Evolutionary conservation across 2,329 filamentous ascomycete genomes (phyloP).

Genomic region (Aureobasidium sp.): DNA sequence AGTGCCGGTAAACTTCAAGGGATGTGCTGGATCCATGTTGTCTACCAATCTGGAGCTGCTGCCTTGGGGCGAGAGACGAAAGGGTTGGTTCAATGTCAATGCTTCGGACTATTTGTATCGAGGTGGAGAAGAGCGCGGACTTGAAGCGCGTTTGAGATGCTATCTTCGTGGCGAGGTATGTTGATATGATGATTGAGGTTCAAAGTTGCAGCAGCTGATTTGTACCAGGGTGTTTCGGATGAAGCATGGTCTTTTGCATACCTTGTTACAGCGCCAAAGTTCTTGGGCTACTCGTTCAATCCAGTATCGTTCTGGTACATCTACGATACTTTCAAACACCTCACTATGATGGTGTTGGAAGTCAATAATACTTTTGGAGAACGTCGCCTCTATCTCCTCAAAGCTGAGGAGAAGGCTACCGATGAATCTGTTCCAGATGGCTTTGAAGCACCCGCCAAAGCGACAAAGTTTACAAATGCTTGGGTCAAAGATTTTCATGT

Average conservation of each 20-base stretch:
- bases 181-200: constrained; percentile 32
- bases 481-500: constrained; percentile 82
- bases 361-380: constrained; percentile 84
- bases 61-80: constrained; percentile 32
- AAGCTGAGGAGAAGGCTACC: constrained; percentile 35
- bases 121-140: constrained; percentile 55
- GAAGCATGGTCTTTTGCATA: constrained; percentile 72
- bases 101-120: constrained; percentile 68
- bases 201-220: constrained; percentile 34
- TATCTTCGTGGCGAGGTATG: constrained; percentile 63
- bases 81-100: constrained; percentile 66
- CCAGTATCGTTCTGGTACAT: constrained; percentile 85
- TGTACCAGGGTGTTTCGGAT: constrained; percentile 65
- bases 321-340: constrained; percentile 63
- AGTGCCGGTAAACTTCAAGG: constrained; percentile 70
- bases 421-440: constrained; percentile 15
- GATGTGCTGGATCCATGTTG: constrained; percentile 61
- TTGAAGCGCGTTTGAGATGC: constrained; percentile 68
- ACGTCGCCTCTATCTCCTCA: constrained; percentile 70
- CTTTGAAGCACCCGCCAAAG: constrained; percentile 22
- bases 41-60: constrained; percentile 44
- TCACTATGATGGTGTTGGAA: constrained; percentile 74
- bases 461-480: constrained; percentile 49
- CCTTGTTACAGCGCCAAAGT: constrained; percentile 74
- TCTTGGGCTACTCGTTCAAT: constrained; percentile 78